Evolutionary conservation across 176 grass and related monocot species (phyloP).

Genomic region (Urochloa ruziziensis): DNA sequence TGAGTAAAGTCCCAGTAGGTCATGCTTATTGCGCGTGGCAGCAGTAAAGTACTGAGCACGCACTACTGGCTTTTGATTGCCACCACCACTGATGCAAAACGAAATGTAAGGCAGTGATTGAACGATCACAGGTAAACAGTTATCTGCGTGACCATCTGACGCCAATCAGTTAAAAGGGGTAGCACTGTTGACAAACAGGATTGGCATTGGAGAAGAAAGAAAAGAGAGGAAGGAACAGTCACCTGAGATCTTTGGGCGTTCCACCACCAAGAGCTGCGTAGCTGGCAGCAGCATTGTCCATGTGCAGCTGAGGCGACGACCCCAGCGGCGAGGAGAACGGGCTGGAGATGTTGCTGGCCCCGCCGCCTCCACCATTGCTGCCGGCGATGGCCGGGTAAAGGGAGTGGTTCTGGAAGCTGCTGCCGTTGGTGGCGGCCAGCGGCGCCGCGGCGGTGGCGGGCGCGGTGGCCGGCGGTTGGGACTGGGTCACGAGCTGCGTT

Average conservation of each 20-base stretch:
- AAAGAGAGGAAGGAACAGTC: constrained; percentile 7
- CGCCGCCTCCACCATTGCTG: constrained; percentile 31
- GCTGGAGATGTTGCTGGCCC: constrained; percentile 16
- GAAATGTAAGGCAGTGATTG: constrained; percentile 1
- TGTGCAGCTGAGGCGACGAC: constrained; percentile 43
- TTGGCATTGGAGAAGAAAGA: not conserved
- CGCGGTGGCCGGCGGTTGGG: constrained; percentile 18
- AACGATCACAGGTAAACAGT: not conserved
- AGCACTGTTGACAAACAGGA: constrained; percentile 4
- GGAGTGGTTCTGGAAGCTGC: constrained; percentile 46
- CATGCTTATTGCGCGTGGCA: constrained; percentile 16
- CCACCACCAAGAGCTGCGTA: constrained; percentile 33
- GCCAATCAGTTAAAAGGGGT: constrained; percentile 17
- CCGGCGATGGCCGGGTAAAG: constrained; percentile 43
- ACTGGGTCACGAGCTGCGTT: constrained; percentile 60
- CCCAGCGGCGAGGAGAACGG: constrained; percentile 37
- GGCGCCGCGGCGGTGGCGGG: not conserved
- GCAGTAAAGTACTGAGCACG: constrained; percentile 24
- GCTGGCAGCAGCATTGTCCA: constrained; percentile 37
- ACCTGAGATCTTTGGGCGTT: constrained; percentile 63
- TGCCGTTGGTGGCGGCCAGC: constrained; percentile 23
- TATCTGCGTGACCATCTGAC: not conserved
- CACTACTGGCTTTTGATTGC: constrained; percentile 10
- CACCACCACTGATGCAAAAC: constrained; percentile 6
- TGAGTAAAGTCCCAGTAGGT: not conserved